Evolutionary conservation across 352 stramenopile species (phyloP), one percentile per base, ranked within the genome.

Genomic region (Phytophthora hybrid): DNA sequence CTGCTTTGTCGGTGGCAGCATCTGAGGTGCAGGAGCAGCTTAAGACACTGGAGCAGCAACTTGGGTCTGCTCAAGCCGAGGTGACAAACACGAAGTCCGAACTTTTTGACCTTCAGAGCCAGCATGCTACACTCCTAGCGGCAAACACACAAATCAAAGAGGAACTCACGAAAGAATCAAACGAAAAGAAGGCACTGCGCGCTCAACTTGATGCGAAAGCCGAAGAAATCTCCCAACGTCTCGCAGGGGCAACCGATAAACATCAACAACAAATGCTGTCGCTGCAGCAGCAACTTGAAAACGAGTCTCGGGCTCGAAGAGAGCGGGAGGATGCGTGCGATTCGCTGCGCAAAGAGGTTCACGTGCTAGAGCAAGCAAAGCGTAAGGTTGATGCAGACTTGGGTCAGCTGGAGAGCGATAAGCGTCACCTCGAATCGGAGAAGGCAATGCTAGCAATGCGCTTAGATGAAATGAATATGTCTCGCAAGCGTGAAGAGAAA

Each of bases 131-230:
- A 13, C 29, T 85, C 31, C 49, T 26, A 13, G 75, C 64, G 60
- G 80, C 69, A 8, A 84, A 83, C 31, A 31, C 34, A 7, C 76
- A 86, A 41, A 66, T 82, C 23, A 85, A 87, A 39, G 74, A 86
- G 31, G 76, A 86, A 23, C 53, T 89, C 10, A 16, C 69, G 26
- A 82, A 83, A 47, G 82, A 88, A 46, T 79, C 71, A 18, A 81
- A 83, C 11, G 78, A 85, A 31, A 82, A 86, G 60, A 83, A 83
- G 29, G 51, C 52, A 10, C 49, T 88, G 19, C 68, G 66, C 5
- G 74, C 82, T 53, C 71, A 85, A 39, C 34, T 84, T 5, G 69
- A 81, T 26, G 32, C 52, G 4, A 55, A 65, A 56, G 44, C 44
- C 3, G 55, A 69, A n/a, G 58, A 78, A 58, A 26, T 13, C 19